These are phyloP conservation scores for Laguncularia racemosa DNA, from an alignment of 345 rosid genomes.

Conservation along the genomic window DNA sequence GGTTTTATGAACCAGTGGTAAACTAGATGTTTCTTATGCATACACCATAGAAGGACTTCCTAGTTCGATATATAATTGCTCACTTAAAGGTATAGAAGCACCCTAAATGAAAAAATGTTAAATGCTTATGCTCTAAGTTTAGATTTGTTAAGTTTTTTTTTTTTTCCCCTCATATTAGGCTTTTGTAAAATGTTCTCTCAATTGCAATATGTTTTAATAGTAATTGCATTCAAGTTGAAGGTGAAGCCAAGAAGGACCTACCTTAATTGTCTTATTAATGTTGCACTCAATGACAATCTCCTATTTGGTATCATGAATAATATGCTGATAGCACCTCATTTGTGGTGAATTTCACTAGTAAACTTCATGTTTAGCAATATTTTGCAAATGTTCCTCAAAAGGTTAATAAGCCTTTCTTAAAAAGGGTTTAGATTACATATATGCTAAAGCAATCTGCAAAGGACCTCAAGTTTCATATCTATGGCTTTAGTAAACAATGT, in stretches of 20 bases:
- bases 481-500: conserved; percentile 16
- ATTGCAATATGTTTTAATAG: background rate
- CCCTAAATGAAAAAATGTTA: no score
- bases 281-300: conserved; percentile 1
- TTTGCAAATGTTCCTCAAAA: conserved; percentile 14
- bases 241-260: conserved; percentile 19
- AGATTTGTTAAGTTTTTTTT: no score
- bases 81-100: conserved; percentile 12
- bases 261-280: conserved; percentile 15
- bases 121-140: no score
- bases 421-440: conserved; percentile 13
- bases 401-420: conserved; percentile 11
- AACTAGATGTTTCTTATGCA: conserved; percentile 23
- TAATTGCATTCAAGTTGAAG: conserved; percentile 19
- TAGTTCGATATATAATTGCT: conserved; percentile 24
- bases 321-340: background rate
- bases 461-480: conserved; percentile 22
- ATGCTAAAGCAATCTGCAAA: conserved; percentile 17
- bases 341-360: background rate
- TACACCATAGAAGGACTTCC: conserved; percentile 22
- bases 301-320: conserved; percentile 24
- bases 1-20: conserved; percentile 17
- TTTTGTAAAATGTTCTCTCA: background rate
- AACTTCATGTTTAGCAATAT: conserved; percentile 12
- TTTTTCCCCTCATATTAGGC: no score